These are phyloP conservation scores for Fragaria vesca DNA, from an alignment of 306 rosid genomes.

Conservation along the genomic window DNA sequence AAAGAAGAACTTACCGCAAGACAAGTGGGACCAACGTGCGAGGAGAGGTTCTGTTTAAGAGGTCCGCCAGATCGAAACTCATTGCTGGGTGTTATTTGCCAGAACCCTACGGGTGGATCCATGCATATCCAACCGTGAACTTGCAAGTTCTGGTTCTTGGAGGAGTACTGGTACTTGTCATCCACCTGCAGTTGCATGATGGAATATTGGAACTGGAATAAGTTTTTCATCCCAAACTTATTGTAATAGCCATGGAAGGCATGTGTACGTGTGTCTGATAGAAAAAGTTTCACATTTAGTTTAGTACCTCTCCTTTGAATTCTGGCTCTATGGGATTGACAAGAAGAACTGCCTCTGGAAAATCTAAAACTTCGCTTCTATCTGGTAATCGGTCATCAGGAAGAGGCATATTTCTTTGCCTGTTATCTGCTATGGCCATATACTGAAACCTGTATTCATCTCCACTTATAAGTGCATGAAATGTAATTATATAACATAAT, in stretches of 20 bases:
- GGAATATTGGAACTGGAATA: neutral
- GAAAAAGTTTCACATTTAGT: no score
- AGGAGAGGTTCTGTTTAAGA: conserved; percentile 31
- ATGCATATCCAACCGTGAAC: conserved; percentile 49
- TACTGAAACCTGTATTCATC: conserved; percentile 59
- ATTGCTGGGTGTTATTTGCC: conserved; percentile 47
- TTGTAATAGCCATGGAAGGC: no score
- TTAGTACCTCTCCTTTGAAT: conserved; percentile 76
- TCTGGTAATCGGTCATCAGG: conserved; percentile 63
- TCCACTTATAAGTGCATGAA: neutral
- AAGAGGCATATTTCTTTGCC: conserved; percentile 82
- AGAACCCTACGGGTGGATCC: conserved; percentile 37
- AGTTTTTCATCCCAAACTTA: no score
- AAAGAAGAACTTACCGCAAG: conserved; percentile 24
- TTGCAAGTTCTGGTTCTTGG: conserved; percentile 39
- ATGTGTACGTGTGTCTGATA: no score
- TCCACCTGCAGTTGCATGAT: conserved; percentile 31
- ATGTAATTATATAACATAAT: neutral
- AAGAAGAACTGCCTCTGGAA: conserved; percentile 78
- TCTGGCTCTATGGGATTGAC: conserved; percentile 68
- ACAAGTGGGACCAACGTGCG: conserved; percentile 32
- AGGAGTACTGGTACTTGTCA: conserved; percentile 46
- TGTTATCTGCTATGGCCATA: conserved; percentile 68
- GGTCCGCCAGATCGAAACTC: conserved; percentile 48
- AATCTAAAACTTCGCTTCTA: conserved; percentile 58